These are phyloP conservation scores for Craspedostauros australis DNA, from an alignment of 108 stramenopile species.

Conservation along the genomic window DNA sequence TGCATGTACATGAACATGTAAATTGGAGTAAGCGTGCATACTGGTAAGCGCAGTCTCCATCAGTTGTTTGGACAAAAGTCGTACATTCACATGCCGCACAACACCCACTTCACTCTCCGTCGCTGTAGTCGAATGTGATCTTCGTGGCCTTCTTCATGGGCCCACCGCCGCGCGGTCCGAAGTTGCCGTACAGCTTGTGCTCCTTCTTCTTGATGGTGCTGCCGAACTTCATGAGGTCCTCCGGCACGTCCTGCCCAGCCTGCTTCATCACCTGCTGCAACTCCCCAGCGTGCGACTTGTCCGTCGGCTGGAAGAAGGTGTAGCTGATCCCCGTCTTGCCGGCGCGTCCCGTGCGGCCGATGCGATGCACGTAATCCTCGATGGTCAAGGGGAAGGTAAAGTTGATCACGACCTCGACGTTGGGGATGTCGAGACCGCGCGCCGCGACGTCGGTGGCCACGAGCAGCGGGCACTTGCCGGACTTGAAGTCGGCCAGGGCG, in stretches of 20 bases:
- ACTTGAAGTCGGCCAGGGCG: conserved; percentile 90
- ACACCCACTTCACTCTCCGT: conserved; percentile 2
- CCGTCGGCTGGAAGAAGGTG: conserved; percentile 93
- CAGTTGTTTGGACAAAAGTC: no score
- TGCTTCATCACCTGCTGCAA: conserved; percentile 95
- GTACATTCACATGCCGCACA: not conserved
- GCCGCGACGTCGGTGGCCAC: conserved; percentile 97
- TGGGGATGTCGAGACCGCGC: conserved; percentile 95
- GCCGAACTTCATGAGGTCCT: conserved; percentile 91
- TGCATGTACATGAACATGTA: no score
- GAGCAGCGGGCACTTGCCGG: conserved; percentile 79
- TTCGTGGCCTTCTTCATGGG: conserved; percentile 60
- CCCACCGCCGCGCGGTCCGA: conserved; percentile 75
- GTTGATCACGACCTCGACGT: conserved; percentile 96
- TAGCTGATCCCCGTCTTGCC: conserved; percentile 95
- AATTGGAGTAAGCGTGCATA: no score
- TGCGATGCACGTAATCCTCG: conserved; percentile 94
- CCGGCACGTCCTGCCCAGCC: conserved; percentile 89
- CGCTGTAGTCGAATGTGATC: conserved; percentile 33
- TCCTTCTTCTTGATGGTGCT: conserved; percentile 99
- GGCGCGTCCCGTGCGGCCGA: conserved; percentile 96
- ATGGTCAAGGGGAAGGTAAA: conserved; percentile 96
- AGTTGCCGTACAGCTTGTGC: conserved; percentile 97
- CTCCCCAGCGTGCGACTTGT: conserved; percentile 94
- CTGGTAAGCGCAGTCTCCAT: no score